Evolutionary conservation across 345 rosid species (phyloP).

Genomic region (Eucalyptus tenuipes): DNA sequence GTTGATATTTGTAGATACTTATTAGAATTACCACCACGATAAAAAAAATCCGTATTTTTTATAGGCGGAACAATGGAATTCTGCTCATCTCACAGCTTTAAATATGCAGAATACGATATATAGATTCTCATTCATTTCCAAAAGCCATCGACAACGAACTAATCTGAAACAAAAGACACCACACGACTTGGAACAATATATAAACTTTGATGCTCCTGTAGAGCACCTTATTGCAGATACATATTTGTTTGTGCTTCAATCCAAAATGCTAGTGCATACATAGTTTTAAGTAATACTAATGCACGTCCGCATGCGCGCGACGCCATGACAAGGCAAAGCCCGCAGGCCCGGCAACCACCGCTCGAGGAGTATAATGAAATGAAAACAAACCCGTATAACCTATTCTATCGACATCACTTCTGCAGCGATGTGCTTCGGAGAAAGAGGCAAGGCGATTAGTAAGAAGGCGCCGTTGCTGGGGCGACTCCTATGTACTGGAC

Average conservation of each 20-base stretch:
- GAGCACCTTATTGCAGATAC: not conserved
- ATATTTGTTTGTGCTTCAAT: not conserved
- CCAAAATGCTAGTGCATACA: not conserved
- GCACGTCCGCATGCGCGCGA: not conserved
- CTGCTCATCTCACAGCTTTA: not conserved
- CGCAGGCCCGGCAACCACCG: not conserved
- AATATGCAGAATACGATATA: not conserved
- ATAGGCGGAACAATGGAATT: not conserved
- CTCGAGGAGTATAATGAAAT: not conserved
- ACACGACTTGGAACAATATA: not conserved
- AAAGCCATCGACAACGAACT: not conserved
- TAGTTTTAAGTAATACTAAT: not conserved
- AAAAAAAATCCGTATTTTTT: not conserved
- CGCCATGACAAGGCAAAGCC: not conserved
- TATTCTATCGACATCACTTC: not conserved
- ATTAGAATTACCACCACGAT: not conserved
- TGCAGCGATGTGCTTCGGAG: not conserved
- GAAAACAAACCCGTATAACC: not conserved
- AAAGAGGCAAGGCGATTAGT: not conserved
- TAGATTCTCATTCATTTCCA: not conserved
- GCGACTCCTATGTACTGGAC: not conserved
- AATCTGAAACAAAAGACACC: not conserved
- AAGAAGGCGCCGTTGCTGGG: conserved; percentile 13
- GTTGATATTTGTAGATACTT: not conserved
- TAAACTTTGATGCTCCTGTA: not conserved